Evolutionary conservation across 805 yeast genomes (phyloP).

Genomic region (Grigorovia humatica): DNA sequence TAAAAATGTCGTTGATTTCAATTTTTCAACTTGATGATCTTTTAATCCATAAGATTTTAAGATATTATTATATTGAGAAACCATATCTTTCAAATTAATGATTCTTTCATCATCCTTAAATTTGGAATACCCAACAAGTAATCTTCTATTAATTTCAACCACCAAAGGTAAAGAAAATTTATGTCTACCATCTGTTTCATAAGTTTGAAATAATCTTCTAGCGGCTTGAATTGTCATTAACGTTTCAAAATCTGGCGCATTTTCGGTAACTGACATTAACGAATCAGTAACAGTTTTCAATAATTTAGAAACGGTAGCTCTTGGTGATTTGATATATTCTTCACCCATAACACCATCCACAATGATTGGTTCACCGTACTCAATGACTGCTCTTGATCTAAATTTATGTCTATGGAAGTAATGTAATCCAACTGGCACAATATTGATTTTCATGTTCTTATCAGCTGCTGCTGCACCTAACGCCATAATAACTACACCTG

Average conservation of each 20-base stretch:
- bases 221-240: constrained; percentile 92
- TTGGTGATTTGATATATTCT: constrained; percentile 54
- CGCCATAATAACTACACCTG: constrained; percentile 98
- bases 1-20: constrained; percentile 27
- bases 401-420: constrained; percentile 92
- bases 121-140: constrained; percentile 72
- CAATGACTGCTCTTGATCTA: constrained; percentile 86
- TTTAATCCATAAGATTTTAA: constrained; percentile 53
- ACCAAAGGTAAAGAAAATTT: constrained; percentile 58
- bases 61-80: constrained; percentile 55
- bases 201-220: constrained; percentile 53
- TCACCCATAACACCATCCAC: constrained; percentile 51
- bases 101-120: constrained; percentile 67
- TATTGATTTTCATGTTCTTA: constrained; percentile 63
- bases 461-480: constrained; percentile 79
- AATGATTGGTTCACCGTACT: constrained; percentile 80
- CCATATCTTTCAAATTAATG: constrained; percentile 48
- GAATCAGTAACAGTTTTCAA: constrained; percentile 67
- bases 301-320: constrained; percentile 63
- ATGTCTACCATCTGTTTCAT: background rate
- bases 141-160: constrained; percentile 80
- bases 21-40: constrained; percentile 60
- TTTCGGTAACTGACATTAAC: constrained; percentile 80
- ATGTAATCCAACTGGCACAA: constrained; percentile 94
- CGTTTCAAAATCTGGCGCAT: constrained; percentile 87